phyloP scores from a whole-genome alignment of 352 stramenopile genomes.

The Pilasporangium apinafurcum region DNA sequence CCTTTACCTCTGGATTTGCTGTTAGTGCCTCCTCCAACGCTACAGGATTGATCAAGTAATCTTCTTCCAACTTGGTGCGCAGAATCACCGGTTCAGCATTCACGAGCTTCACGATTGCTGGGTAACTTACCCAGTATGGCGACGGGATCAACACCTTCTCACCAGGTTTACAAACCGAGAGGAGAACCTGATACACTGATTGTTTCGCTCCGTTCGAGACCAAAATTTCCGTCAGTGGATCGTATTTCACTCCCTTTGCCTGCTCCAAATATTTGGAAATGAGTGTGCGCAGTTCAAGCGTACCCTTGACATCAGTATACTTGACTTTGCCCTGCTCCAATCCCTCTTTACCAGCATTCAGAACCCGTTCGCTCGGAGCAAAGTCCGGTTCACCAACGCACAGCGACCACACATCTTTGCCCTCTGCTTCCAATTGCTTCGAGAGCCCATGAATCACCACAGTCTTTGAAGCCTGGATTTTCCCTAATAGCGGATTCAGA shows the following conservation, averaged over 20 bases:
- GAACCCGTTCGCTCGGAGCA: conserved; percentile 78
- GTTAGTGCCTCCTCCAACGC: conserved; percentile 71
- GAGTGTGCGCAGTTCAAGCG: conserved; percentile 74
- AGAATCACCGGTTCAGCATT: conserved; percentile 88
- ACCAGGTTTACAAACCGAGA: conserved; percentile 86
- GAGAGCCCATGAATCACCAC: conserved; percentile 92
- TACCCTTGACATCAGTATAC: conserved; percentile 95
- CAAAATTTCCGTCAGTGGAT: conserved; percentile 88
- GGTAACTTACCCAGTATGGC: conserved; percentile 97
- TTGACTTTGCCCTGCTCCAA: conserved; percentile 81
- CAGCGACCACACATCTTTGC: conserved; percentile 86
- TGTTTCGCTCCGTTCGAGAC: conserved; percentile 97
- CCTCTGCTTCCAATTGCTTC: conserved; percentile 93
- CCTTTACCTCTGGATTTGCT: conserved; percentile 65
- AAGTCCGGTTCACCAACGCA: conserved; percentile 97
- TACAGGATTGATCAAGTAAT: conserved; percentile 88
- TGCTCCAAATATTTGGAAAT: conserved; percentile 88
- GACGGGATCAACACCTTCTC: conserved; percentile 95
- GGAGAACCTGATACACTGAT: conserved; percentile 89
- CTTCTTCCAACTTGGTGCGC: conserved; percentile 85
- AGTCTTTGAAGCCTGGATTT: conserved; percentile 85
- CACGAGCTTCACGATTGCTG: conserved; percentile 93
- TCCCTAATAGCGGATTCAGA: conserved; percentile 73
- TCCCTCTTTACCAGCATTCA: conserved; percentile 83
- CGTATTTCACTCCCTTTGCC: conserved; percentile 90